Conservation (phyloP, 2,329 filamentous ascomycete species). For the Pestalotiopsis sp. region DNA sequence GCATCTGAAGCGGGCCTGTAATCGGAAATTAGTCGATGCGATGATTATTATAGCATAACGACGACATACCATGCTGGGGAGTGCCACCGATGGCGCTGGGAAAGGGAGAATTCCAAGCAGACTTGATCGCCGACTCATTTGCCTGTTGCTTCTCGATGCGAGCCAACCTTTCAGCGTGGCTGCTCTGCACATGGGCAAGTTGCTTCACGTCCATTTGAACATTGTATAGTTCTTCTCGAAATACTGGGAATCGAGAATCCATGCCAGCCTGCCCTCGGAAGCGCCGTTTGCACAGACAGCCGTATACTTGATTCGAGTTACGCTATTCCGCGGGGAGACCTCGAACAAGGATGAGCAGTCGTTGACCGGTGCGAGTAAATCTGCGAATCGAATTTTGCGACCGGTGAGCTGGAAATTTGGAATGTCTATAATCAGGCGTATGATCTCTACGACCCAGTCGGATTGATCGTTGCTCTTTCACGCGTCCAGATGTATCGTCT, state of each 20-base stretch:
- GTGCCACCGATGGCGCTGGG: conserved; percentile 83
- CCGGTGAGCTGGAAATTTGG: neutral
- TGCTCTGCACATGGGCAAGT: conserved; percentile 64
- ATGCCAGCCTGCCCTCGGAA: conserved; percentile 46
- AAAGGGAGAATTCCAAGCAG: conserved; percentile 92
- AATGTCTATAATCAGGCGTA: neutral
- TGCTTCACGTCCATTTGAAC: conserved; percentile 74
- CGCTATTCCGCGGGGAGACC: neutral
- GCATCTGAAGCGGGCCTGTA: conserved; percentile 77
- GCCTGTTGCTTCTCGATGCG: conserved; percentile 69
- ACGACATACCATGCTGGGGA: conserved; percentile 79
- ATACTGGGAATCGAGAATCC: conserved; percentile 64
- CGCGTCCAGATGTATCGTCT: conserved; percentile 18
- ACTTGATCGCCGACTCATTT: conserved; percentile 73
- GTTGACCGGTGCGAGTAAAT: neutral
- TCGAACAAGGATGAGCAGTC: conserved; percentile 19
- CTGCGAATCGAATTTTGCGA: neutral
- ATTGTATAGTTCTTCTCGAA: conserved; percentile 68
- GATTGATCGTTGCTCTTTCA: conserved; percentile 14
- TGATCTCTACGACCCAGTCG: neutral
- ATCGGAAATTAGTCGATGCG: conserved; percentile 21
- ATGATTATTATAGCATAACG: conserved; percentile 14
- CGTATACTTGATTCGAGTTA: neutral
- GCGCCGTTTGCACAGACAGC: neutral
- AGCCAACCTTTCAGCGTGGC: conserved; percentile 64